Evolutionary conservation across 1,284 basidiomycete genomes (phyloP).

Genomic region (Cutaneotrichosporon mucoides): DNA sequence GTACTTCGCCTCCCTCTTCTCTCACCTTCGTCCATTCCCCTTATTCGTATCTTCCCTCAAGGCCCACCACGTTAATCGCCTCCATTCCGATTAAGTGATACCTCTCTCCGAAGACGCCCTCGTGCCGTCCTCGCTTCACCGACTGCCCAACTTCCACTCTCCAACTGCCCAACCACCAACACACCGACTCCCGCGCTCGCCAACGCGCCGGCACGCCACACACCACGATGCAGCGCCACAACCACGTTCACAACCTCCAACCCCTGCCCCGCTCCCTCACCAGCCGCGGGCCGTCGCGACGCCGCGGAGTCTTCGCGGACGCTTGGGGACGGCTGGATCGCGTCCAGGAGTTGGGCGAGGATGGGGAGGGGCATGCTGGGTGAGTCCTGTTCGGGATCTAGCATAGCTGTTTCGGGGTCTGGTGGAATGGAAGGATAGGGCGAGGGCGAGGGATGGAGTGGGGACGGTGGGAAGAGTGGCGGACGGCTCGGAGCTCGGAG

Average conservation of each 20-base stretch:
- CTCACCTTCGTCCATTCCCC: too few relatives aligned
- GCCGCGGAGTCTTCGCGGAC: constrained; percentile 6
- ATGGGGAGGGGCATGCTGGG: constrained; percentile 35
- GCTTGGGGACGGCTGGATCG: constrained; percentile 37
- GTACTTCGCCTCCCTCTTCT: too few relatives aligned
- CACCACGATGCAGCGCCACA: background rate
- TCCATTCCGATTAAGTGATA: too few relatives aligned
- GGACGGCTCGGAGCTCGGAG: too few relatives aligned
- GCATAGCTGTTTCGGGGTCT: background rate
- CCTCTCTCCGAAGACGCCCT: too few relatives aligned
- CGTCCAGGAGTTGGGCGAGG: constrained; percentile 38
- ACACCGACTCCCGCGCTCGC: background rate
- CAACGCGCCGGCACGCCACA: background rate
- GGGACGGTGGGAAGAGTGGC: too few relatives aligned
- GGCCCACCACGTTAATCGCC: too few relatives aligned
- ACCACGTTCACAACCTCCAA: background rate
- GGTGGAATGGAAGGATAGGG: too few relatives aligned
- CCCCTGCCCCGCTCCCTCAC: constrained; percentile 6
- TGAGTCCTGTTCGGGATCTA: constrained; percentile 14
- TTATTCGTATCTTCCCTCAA: too few relatives aligned
- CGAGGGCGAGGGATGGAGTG: background rate
- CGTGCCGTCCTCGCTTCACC: too few relatives aligned
- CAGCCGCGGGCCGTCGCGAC: background rate
- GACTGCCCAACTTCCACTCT: too few relatives aligned
- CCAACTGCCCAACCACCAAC: too few relatives aligned